Conservation (phyloP, 176 grass and related monocot species). For the Musa itinerans region DNA sequence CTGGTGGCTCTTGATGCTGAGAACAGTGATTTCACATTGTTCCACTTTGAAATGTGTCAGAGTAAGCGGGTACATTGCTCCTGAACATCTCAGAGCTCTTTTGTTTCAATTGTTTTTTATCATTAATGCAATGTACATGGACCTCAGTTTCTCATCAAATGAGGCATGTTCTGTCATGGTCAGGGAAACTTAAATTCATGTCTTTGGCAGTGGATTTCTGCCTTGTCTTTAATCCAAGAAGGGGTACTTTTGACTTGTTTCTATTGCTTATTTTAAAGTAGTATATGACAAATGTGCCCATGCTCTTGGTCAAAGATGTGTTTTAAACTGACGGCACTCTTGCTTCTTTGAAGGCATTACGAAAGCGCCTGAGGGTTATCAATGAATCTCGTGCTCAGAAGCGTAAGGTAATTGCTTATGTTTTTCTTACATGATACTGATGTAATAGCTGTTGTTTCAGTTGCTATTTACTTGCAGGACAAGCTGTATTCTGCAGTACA, state of each 20-base stretch:
- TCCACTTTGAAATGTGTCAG: too few species aligned
- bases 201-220: neutral
- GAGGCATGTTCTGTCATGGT: too few species aligned
- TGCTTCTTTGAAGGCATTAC: conserved; percentile 52
- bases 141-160: too few species aligned
- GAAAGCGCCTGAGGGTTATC: conserved; percentile 81
- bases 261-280: too few species aligned
- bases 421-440: conserved; percentile 14
- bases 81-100: too few species aligned
- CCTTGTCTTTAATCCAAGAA: neutral
- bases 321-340: conserved; percentile 28
- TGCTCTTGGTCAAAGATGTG: conserved; percentile 7
- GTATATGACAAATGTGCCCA: too few species aligned
- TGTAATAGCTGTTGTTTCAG: neutral
- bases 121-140: too few species aligned
- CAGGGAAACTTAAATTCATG: neutral
- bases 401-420: conserved; percentile 60
- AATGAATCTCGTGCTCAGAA: conserved; percentile 97
- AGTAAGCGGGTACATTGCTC: too few species aligned
- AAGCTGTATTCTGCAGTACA: neutral
- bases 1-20: too few species aligned
- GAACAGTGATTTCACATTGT: too few species aligned
- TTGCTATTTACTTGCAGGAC: neutral
- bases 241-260: neutral
- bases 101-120: too few species aligned